Conservation (phyloP, 352 stramenopile genomes). For the Phytopythium kandeliae region DNA sequence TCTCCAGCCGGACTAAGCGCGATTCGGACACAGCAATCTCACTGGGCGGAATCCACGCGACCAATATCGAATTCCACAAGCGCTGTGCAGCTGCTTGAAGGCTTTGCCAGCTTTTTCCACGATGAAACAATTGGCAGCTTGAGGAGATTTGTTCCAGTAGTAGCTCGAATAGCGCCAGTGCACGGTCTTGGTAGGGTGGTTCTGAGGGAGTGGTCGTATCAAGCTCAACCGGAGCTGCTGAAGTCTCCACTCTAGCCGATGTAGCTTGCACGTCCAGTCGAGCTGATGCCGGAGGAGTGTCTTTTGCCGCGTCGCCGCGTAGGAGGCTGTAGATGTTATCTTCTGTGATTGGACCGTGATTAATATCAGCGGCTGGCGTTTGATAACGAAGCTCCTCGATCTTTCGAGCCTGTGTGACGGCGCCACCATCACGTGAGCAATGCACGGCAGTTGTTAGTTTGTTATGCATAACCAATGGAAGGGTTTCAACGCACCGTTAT, state of each 20-base stretch:
- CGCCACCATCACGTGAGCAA: neutral
- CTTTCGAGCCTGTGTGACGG: slow-evolving; percentile 11
- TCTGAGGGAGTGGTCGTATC: neutral
- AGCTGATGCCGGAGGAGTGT: neutral
- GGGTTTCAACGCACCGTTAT: slow-evolving; percentile 27
- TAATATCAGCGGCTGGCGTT: slow-evolving; percentile 11
- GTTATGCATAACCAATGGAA: too few relatives aligned
- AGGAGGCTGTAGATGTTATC: slow-evolving; percentile 21
- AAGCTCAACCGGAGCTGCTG: neutral
- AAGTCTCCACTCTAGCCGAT: too few relatives aligned
- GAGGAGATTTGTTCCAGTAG: slow-evolving; percentile 36
- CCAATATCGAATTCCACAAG: slow-evolving; percentile 50
- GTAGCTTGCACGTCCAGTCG: neutral
- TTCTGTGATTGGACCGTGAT: slow-evolving; percentile 24
- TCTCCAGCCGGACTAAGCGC: slow-evolving; percentile 15
- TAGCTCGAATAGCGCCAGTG: slow-evolving; percentile 17
- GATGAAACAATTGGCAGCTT: slow-evolving; percentile 38
- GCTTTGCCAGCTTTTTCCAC: slow-evolving; percentile 41
- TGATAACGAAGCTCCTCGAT: slow-evolving; percentile 15
- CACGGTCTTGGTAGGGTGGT: slow-evolving; percentile 3
- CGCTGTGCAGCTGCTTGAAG: slow-evolving; percentile 49
- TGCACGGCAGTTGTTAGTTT: neutral
- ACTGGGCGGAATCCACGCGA: slow-evolving; percentile 45
- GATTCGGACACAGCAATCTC: slow-evolving; percentile 10
- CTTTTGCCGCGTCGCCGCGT: neutral